phyloP scores from a whole-genome alignment of 176 grass and related monocot species.

The Eremochloa ophiuroides region DNA sequence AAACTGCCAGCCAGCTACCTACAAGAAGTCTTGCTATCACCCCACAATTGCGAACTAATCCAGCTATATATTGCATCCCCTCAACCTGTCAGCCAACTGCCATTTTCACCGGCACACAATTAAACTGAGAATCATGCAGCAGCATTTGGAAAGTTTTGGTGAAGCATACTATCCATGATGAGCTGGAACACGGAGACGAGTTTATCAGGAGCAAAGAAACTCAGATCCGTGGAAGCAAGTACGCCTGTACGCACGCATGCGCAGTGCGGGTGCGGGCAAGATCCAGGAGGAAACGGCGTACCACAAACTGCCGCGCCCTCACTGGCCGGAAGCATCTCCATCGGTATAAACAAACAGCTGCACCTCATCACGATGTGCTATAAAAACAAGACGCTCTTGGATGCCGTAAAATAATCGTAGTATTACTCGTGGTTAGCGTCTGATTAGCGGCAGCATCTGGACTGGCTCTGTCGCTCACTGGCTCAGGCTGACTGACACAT shows the following conservation, averaged over 20 bases:
- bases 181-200: slow-evolving; percentile 6
- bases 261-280: not conserved
- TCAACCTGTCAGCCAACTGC: not conserved
- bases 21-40: not conserved
- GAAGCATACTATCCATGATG: not conserved
- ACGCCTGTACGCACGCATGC: not conserved
- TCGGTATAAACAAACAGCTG: not conserved
- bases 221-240: slow-evolving; percentile 13
- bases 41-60: not conserved
- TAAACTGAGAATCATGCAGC: not conserved
- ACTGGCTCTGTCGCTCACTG: not conserved
- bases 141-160: not conserved
- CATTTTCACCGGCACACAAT: not conserved
- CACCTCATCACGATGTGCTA: not conserved
- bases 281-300: slow-evolving; percentile 29
- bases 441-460: not conserved
- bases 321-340: slow-evolving; percentile 27
- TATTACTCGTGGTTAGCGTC: slow-evolving; percentile 21
- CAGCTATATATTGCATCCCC: not conserved
- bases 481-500: slow-evolving; percentile 34
- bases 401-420: slow-evolving; percentile 14
- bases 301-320: too few relatives aligned
- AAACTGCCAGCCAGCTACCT: not conserved
- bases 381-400: not conserved
- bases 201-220: not conserved